Conservation (phyloP, 2,329 filamentous ascomycete genomes). For the Aureobasidium pullulans region DNA sequence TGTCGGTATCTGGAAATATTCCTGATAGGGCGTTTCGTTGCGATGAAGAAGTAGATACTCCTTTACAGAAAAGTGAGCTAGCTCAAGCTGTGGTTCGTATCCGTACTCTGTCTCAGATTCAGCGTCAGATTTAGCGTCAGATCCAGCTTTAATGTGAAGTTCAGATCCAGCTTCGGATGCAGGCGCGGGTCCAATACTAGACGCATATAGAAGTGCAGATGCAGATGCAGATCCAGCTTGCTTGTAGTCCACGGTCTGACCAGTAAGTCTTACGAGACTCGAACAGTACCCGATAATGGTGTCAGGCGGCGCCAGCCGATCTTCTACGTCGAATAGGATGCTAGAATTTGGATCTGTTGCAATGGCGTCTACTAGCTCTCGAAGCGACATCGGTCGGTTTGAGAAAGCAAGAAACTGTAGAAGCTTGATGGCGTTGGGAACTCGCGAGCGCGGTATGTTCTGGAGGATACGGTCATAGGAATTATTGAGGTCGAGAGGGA, state of each 20-base stretch:
- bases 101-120: too few relatives aligned
- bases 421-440: conserved; percentile 13
- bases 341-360: not conserved
- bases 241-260: too few relatives aligned
- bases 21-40: not conserved
- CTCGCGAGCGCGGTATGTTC: conserved; percentile 1
- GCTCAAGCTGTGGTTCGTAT: not conserved
- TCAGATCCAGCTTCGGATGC: too few relatives aligned
- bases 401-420: not conserved
- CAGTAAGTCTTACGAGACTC: not conserved
- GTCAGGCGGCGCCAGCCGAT: not conserved
- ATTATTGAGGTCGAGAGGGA: not conserved
- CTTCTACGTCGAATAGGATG: not conserved
- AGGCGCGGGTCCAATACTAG: too few relatives aligned
- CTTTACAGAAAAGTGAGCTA: not conserved
- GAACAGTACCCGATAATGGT: not conserved
- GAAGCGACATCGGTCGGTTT: not conserved
- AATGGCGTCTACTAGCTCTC: not conserved
- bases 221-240: too few relatives aligned
- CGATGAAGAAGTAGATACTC: not conserved
- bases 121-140: too few relatives aligned
- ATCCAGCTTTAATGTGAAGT: too few relatives aligned
- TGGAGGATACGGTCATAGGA: not conserved
- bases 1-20: not conserved
- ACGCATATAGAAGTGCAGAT: too few relatives aligned